Base-by-base conservation (phyloP, 371 early-diverging fungal genomes). In the Choanephora cucurbitarum region DNA sequence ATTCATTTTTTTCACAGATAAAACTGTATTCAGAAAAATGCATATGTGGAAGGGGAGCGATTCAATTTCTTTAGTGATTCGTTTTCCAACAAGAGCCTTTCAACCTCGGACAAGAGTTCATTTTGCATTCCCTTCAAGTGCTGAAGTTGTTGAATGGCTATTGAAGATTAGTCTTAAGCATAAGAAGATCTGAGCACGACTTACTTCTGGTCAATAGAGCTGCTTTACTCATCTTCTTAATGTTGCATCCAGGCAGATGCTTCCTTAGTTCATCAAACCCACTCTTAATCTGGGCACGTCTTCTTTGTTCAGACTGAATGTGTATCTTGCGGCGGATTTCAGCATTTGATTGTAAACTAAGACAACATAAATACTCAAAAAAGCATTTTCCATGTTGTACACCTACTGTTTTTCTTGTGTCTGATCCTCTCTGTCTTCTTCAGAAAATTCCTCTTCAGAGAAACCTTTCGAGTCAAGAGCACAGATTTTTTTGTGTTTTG, bases 201-300 rank as follows among this genome's bases (percentile, higher is more conserved):
- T 49, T 73, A 80, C 80, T 79, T 72, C 79, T 67, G 22, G 75
- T 75, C 41, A 82, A 67, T 40, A 82, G 58, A 44, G 77, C 74
- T 34, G 83, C 83, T 57, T 82, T 82, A 52, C 78, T 77, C 74
- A 82, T 78, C 52, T 82, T 80, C 52, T 80, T 80, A 52, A 74
- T 79, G 44, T 70, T 70, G 42, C 77, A 77, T 15, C 77, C 77
- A 32, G 77, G 77, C 23, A 77, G 62, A 58, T 77, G 77, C 42
- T 77, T 77, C 67, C 72, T 61, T 39, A 79, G 60, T 58, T 79
- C 79, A 66, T 79, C 79, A 53, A 79, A 79, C 1, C 79, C 79
- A 66, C 76, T 76, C 40, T 74, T 74, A 49, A 79, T 79, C 39
- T 79, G 76, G 28, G 79, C 79, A 42, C 79, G 74, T 52, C 79